A percentile compares a stretch with the other conserved stretches of the same genome.
Conservation (phyloP, 306 rosid species). For the Lathyrus sativus region DNA sequence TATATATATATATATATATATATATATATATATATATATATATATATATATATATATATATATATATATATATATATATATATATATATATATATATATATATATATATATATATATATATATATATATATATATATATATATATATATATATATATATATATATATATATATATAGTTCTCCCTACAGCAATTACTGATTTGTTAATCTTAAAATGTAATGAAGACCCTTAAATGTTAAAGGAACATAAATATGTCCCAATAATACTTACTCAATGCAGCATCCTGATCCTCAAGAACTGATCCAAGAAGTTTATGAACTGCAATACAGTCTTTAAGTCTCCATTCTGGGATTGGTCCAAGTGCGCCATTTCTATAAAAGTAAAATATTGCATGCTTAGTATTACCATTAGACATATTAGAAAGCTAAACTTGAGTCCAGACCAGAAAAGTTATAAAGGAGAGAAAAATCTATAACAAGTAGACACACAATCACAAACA, state of each 20-base stretch:
- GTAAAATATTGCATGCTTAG: slow-evolving; percentile 35
- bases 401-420: slow-evolving; percentile 15
- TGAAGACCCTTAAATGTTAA: too few species aligned
- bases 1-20: too few species aligned
- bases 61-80: too few species aligned
- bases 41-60: too few species aligned
- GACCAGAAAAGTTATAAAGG: slow-evolving; percentile 7
- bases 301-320: slow-evolving; percentile 82
- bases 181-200: slow-evolving; percentile 17
- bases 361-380: slow-evolving; percentile 66
- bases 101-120: too few species aligned
- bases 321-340: slow-evolving; percentile 70
- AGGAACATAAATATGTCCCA: slow-evolving; percentile 5
- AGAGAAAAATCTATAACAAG: slow-evolving; percentile 11
- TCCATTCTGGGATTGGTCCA: slow-evolving; percentile 75
- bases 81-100: too few species aligned
- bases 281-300: slow-evolving; percentile 57
- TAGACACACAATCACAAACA: neutral
- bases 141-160: too few species aligned
- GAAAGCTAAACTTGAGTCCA: slow-evolving; percentile 13
- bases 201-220: slow-evolving; percentile 26
- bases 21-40: too few species aligned
- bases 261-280: slow-evolving; percentile 71
- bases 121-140: too few species aligned
- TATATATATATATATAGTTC: too few species aligned